These are phyloP conservation scores for Lachnum nothofagi DNA, from an alignment of 2,329 filamentous ascomycete species.

Conservation along the genomic window DNA sequence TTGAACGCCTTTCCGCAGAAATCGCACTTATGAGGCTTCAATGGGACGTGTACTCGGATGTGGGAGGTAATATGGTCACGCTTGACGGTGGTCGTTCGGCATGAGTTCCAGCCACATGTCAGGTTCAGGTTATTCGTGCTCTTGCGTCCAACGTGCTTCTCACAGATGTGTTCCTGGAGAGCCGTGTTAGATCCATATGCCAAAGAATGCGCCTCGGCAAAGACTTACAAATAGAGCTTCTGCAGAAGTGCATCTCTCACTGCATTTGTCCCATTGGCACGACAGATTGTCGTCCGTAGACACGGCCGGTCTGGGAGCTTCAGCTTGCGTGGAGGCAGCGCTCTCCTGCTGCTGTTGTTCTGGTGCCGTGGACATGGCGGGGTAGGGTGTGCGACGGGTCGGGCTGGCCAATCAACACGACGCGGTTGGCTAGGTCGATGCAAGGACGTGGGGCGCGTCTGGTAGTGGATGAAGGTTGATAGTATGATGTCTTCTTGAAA, in stretches of 20 bases:
- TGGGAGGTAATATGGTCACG: conserved; percentile 99
- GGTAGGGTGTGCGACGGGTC: background rate
- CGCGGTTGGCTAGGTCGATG: background rate
- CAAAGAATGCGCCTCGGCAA: background rate
- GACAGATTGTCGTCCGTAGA: conserved; percentile 33
- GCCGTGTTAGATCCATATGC: background rate
- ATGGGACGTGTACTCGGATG: conserved; percentile 95
- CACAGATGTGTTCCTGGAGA: conserved; percentile 87
- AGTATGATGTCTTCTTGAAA: background rate
- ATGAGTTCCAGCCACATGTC: conserved; percentile 95
- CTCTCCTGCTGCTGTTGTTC: conserved; percentile 18
- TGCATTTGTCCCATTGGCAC: conserved; percentile 39
- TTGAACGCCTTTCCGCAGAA: conserved; percentile 99
- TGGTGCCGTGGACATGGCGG: conserved; percentile 20
- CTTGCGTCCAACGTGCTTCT: conserved; percentile 96
- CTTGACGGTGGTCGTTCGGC: conserved; percentile 94
- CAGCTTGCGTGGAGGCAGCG: conserved; percentile 14
- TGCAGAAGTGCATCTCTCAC: conserved; percentile 35
- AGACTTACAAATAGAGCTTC: conserved; percentile 38
- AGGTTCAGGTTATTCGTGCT: conserved; percentile 98
- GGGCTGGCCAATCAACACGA: conserved; percentile 4
- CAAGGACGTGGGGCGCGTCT: background rate
- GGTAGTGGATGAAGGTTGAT: background rate
- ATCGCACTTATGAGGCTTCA: conserved; percentile 98
- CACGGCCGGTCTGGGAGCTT: conserved; percentile 20